These are phyloP conservation scores for Fistulina hepatica DNA, from an alignment of 1,284 basidiomycete genomes.

Conservation along the genomic window DNA sequence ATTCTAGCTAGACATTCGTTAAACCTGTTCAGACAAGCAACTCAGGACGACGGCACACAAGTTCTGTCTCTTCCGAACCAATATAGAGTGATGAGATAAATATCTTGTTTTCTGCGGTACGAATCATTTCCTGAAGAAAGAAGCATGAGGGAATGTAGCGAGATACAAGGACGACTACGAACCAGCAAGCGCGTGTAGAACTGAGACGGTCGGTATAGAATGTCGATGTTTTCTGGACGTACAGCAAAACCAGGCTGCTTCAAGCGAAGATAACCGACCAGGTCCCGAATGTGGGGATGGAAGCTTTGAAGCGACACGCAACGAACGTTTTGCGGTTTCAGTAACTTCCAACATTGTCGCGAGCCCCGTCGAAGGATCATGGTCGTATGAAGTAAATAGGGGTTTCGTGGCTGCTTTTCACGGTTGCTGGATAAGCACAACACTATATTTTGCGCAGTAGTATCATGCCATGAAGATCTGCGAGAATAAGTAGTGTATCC, in stretches of 20 bases:
- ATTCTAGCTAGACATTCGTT: constrained; percentile 44
- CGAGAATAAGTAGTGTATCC: no score
- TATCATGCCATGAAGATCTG: no score
- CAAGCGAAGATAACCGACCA: no score
- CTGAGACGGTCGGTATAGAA: constrained; percentile 30
- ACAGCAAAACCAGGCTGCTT: constrained; percentile 31
- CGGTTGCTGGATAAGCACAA: no score
- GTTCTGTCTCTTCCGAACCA: constrained; percentile 54
- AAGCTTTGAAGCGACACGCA: no score
- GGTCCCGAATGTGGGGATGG: no score
- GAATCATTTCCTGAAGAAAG: constrained; percentile 54
- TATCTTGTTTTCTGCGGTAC: constrained; percentile 60
- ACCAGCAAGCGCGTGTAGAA: constrained; percentile 33
- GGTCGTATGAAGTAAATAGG: no score
- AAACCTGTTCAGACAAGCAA: constrained; percentile 2
- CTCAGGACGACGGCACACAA: constrained; percentile 37
- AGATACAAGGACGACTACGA: constrained; percentile 10
- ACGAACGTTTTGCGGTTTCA: no score
- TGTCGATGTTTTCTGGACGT: constrained; percentile 24
- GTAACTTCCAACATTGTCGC: no score
- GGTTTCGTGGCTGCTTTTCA: no score
- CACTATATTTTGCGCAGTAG: no score
- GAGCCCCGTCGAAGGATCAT: no score
- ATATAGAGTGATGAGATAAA: constrained; percentile 84
- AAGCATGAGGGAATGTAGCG: constrained; percentile 3